Evolutionary conservation across 129 eudicot genomes (phyloP), one percentile per base, ranked within the genome.

Genomic region (Flaveria sonorensis): DNA sequence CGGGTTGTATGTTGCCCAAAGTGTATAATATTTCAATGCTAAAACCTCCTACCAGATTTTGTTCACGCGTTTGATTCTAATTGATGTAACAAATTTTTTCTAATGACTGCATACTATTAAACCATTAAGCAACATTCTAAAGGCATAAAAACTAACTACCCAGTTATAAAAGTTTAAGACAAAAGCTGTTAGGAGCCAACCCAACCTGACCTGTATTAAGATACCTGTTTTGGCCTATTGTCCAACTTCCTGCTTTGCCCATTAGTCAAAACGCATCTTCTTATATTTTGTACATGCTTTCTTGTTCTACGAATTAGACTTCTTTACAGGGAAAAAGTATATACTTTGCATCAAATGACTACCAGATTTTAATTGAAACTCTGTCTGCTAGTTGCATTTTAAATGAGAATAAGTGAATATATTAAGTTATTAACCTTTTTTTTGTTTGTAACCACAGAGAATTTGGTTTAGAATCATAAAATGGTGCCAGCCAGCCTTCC

Each of bases 401-500:
- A 16, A 48, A 26, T 7, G 2, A 0, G 32, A 74, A n/a, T 7
- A 28, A 16, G 45, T 61, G 30, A 45, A 16, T 60, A 21, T 12
- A 21, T 60, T n/a, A n/a, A n/a, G n/a, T n/a, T n/a, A n/a, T n/a
- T 48, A 73, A 32, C 18, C 36, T n/a, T 19, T 28, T 76, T 30
- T 36, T 47, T 65, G 14, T 52, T 50, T 76, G 65, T 16, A 20
- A 76, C 52, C 52, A 21, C 26, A 18, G 28, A 19, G 63, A 64
- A 36, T 66, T 42, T 0, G 24, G 57, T 39, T 20, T 6, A 77
- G 48, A 72, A 23, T 32, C 60, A 3, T 56, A 67, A 74, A 81
- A 86, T 86, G 90, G 84, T 81, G 64, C 80, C 90, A 57, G 84
- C 81, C 39, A 86, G 81, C 80, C 82, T 86, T 47, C 81, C 83